Evolutionary conservation across 352 stramenopile species (phyloP).

Genomic region (Phytopythium kandeliae): DNA sequence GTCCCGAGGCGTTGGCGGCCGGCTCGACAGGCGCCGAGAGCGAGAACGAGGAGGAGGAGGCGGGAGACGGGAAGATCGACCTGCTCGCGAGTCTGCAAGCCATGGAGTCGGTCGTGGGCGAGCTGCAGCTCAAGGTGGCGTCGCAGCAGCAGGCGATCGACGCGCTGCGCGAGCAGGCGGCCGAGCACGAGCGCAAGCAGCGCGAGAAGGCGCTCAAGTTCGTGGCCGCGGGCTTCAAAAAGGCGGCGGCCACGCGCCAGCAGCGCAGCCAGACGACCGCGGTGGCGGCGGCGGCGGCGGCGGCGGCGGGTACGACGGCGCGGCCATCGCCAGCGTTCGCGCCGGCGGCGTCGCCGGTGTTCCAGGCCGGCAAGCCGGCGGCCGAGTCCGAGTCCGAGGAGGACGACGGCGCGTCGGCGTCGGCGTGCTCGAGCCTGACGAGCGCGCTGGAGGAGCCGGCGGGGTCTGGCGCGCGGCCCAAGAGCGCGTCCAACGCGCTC

Average conservation of each 20-base stretch:
- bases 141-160: constrained; percentile 37
- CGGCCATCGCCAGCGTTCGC: too few relatives aligned
- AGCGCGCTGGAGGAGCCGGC: constrained; percentile 4
- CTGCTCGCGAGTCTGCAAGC: constrained; percentile 29
- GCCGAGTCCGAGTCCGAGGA: constrained; percentile 21
- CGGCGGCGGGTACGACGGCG: too few relatives aligned
- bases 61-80: constrained; percentile 24
- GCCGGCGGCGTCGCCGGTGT: too few relatives aligned
- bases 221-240: constrained; percentile 9
- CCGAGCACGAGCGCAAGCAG: constrained; percentile 23
- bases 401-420: constrained; percentile 14
- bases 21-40: neutral
- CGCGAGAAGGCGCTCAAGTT: constrained; percentile 23
- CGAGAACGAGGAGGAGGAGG: constrained; percentile 6
- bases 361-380: constrained; percentile 8
- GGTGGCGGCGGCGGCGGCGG: neutral
- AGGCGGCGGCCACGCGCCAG: constrained; percentile 11
- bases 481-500: constrained; percentile 38
- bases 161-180: constrained; percentile 24
- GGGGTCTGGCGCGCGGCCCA: constrained; percentile 9
- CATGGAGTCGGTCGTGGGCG: constrained; percentile 52
- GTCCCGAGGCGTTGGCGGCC: constrained; percentile 9
- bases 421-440: constrained; percentile 22
- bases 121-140: constrained; percentile 40
- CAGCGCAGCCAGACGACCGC: constrained; percentile 19